Conservation (phyloP, 2,329 filamentous ascomycete genomes). For the Monilinia fructicola region DNA sequence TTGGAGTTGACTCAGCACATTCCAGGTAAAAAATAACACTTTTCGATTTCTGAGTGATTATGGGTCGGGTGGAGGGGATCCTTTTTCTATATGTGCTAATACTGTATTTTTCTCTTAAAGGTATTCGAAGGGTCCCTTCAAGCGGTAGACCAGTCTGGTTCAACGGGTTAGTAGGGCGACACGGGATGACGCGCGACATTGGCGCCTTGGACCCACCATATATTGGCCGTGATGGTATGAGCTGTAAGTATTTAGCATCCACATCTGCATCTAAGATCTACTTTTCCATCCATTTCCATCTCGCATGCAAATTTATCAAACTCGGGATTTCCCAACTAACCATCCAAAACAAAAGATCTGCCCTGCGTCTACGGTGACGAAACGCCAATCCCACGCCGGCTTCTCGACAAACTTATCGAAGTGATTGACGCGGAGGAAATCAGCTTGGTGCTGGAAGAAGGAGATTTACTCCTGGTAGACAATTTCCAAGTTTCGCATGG, state of each 20-base stretch:
- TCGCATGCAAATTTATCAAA: not conserved
- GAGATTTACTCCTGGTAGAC: not conserved
- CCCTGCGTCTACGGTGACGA: not conserved
- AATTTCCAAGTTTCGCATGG: not conserved
- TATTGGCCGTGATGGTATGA: too few species aligned
- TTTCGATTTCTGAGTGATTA: not conserved
- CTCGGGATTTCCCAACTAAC: not conserved
- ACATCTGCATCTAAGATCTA: not conserved
- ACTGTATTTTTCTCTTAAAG: not conserved
- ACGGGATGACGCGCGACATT: not conserved
- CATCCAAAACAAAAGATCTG: not conserved
- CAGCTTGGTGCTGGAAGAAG: not conserved
- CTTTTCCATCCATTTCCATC: too few species aligned
- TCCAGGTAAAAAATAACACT: not conserved
- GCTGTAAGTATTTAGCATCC: not conserved
- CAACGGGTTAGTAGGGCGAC: not conserved
- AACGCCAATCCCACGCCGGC: not conserved
- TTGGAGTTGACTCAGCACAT: not conserved
- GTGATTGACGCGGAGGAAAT: not conserved
- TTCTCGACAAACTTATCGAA: not conserved
- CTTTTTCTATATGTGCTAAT: not conserved
- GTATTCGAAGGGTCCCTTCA: not conserved
- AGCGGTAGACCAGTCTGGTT: not conserved
- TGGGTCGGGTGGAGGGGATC: not conserved
- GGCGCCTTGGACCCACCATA: too few species aligned